Conservation (phyloP, 805 yeast species). For the Kodamaea lidongshanica region DNA sequence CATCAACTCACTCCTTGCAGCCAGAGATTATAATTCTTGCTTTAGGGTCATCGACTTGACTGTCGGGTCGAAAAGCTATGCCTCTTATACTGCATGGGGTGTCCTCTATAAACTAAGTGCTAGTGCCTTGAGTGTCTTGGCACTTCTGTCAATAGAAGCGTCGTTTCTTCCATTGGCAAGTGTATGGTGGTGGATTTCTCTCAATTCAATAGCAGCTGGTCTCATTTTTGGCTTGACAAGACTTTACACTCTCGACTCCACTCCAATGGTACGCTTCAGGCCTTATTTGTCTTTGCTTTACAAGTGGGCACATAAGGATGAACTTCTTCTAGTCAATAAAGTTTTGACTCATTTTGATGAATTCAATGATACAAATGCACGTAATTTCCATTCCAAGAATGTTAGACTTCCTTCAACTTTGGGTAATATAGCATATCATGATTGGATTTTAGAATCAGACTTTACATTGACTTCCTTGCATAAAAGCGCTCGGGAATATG, state of each 20-base stretch:
- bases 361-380: constrained; percentile 34
- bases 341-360: constrained; percentile 39
- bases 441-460: constrained; percentile 19
- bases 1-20: constrained; percentile 15
- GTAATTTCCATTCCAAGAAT: constrained; percentile 32
- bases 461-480: constrained; percentile 2
- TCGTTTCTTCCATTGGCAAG: constrained; percentile 13
- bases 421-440: constrained; percentile 13
- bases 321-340: constrained; percentile 25
- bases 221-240: constrained; percentile 6
- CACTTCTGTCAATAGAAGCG: constrained; percentile 18
- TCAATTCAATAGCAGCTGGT: constrained; percentile 6
- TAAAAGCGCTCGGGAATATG: constrained; percentile 13
- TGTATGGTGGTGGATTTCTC: constrained; percentile 9
- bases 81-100: no score
- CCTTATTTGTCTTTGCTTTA: constrained; percentile 23
- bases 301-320: constrained; percentile 26
- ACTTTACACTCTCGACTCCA: constrained; percentile 21
- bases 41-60: constrained; percentile 21
- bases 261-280: constrained; percentile 25
- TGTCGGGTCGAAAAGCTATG: no score
- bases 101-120: no score
- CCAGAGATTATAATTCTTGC: constrained; percentile 24
- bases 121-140: constrained; percentile 1
- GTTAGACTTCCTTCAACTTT: constrained; percentile 18